Evolutionary conservation across 306 rosid genomes (phyloP).

Genomic region (Vigna unguiculata): DNA sequence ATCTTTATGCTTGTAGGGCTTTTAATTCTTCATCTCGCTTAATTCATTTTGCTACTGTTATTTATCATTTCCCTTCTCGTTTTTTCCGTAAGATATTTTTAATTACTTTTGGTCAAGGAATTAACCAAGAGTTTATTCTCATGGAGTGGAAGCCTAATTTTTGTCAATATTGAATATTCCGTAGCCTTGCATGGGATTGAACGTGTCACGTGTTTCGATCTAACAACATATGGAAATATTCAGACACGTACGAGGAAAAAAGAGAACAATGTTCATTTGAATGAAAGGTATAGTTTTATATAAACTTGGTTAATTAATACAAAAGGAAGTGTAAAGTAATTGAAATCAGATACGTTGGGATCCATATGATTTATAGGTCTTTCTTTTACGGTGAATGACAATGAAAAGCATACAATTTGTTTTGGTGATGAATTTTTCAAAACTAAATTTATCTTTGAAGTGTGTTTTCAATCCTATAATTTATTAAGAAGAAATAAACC

Average conservation of each 20-base stretch:
- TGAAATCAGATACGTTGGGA: too few species aligned
- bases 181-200: constrained; percentile 18
- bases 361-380: too few species aligned
- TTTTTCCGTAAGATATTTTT: not conserved
- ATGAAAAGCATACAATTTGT: too few species aligned
- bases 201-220: constrained; percentile 11
- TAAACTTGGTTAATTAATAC: not conserved
- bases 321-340: not conserved
- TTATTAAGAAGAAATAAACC: too few species aligned
- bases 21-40: constrained; percentile 22
- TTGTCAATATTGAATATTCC: constrained; percentile 5
- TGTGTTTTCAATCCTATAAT: too few species aligned
- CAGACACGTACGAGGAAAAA: not conserved
- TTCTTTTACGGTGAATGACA: too few species aligned
- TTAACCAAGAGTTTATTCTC: not conserved
- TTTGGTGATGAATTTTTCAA: too few species aligned
- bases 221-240: not conserved
- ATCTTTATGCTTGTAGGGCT: constrained; percentile 40
- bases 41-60: not conserved
- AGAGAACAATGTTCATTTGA: not conserved
- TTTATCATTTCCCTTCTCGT: not conserved
- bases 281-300: not conserved
- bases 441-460: too few species aligned
- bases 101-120: not conserved
- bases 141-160: not conserved